Percentiles rank a stretch among this genome's conserved stretches.
Evolutionary conservation across 495 filamentous ascomycete species (phyloP).

Genomic region (Aspergillus heteromorphus): DNA sequence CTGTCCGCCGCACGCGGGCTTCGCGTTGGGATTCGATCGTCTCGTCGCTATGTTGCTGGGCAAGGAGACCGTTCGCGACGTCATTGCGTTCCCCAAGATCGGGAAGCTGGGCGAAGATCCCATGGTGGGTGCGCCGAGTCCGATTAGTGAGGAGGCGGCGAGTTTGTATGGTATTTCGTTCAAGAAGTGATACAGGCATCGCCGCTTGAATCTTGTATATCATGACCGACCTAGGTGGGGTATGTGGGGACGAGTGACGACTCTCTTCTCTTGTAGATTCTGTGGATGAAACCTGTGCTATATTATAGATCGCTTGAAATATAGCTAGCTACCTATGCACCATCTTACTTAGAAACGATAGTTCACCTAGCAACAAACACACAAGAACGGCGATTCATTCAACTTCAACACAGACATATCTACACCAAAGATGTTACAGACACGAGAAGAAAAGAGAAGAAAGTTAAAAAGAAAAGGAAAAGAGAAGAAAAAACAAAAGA

Average conservation of each 20-base stretch:
- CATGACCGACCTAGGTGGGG: background rate
- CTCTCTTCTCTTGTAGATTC: background rate
- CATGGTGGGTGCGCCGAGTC: slow-evolving; percentile 68
- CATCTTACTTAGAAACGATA: too few species aligned
- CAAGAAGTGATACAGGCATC: background rate
- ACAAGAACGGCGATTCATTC: background rate
- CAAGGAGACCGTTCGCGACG: slow-evolving; percentile 73
- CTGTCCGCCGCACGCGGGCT: slow-evolving; percentile 94
- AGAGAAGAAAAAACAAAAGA: background rate
- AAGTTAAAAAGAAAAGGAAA: background rate
- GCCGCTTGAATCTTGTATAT: too few species aligned
- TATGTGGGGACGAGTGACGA: too few species aligned
- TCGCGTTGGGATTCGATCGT: slow-evolving; percentile 89
- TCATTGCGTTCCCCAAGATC: slow-evolving; percentile 94
- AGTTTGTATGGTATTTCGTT: slow-evolving; percentile 56
- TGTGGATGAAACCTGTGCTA: background rate
- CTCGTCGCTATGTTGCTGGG: slow-evolving; percentile 76
- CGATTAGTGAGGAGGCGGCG: slow-evolving; percentile 57
- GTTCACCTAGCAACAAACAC: too few species aligned
- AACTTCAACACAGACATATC: background rate
- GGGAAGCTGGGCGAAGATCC: slow-evolving; percentile 75
- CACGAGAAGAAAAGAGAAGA: too few species aligned
- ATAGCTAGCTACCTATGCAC: too few species aligned
- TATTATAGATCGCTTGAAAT: background rate
- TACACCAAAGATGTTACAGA: background rate